A percentile compares a stretch with the other conserved stretches of the same genome.
Conservation (phyloP, 2,329 filamentous ascomycete species). For the Cordyceps tenuipes region DNA sequence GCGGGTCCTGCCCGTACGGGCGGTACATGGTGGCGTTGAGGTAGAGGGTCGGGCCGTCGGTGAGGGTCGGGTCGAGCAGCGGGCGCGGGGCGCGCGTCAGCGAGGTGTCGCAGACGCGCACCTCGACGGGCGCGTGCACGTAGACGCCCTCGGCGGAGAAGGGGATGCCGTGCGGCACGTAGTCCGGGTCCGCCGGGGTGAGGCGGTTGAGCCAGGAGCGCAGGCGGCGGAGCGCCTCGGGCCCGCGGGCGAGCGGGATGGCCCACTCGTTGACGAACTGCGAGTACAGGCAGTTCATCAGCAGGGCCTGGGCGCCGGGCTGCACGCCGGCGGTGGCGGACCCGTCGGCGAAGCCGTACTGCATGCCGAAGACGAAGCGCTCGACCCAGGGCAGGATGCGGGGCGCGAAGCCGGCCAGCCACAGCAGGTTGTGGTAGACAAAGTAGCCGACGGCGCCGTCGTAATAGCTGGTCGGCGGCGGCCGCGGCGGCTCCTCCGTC, state of each 20-base stretch:
- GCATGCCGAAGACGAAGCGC: constrained; percentile 96
- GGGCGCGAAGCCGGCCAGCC: constrained; percentile 68
- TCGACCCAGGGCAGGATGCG: constrained; percentile 79
- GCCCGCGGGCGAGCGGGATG: constrained; percentile 74
- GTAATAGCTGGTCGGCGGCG: constrained; percentile 66
- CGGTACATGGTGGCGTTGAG: constrained; percentile 86
- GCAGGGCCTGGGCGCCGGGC: constrained; percentile 66
- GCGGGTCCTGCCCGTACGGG: constrained; percentile 70
- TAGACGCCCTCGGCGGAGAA: constrained; percentile 72
- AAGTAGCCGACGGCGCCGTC: constrained; percentile 76
- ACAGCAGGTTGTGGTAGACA: constrained; percentile 86
- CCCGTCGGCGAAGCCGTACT: constrained; percentile 79
- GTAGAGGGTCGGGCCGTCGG: constrained; percentile 68
- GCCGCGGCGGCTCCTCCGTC: constrained; percentile 51
- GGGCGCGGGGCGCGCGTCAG: constrained; percentile 29
- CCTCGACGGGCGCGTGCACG: constrained; percentile 85
- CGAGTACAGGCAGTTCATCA: constrained; percentile 98
- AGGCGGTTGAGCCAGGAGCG: constrained; percentile 73
- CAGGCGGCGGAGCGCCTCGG: constrained; percentile 75
- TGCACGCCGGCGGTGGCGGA: constrained; percentile 67
- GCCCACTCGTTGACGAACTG: constrained; percentile 99
- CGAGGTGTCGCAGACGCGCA: constrained; percentile 70
- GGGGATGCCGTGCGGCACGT: constrained; percentile 62
- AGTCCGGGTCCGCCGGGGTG: constrained; percentile 52
- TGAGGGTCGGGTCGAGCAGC: constrained; percentile 60